Conservation (phyloP, 345 rosid species). For the Hirschfeldia incana region DNA sequence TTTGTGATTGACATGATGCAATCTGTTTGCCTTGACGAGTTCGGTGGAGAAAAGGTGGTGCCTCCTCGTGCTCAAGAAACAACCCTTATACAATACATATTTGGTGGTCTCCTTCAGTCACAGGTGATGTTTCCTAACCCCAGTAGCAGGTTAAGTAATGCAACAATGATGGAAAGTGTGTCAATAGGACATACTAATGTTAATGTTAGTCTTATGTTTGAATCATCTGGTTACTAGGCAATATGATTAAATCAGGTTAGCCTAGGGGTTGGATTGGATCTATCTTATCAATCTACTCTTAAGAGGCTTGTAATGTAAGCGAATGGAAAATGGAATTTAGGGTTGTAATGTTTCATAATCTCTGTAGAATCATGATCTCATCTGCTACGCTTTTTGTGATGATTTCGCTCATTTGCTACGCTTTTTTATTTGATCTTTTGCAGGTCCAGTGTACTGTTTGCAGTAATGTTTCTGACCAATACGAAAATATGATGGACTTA, state of each 20-base stretch:
- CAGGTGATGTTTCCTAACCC: conserved; percentile 55
- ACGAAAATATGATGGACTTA: conserved; percentile 98
- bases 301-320: background rate
- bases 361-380: too few species aligned
- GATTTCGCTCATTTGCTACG: too few species aligned
- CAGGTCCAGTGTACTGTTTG: conserved; percentile 88
- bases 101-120: conserved; percentile 94
- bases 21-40: conserved; percentile 89
- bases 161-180: background rate
- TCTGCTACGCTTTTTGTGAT: too few species aligned
- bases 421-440: conserved; percentile 1
- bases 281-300: background rate
- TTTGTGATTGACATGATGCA: conserved; percentile 97
- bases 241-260: background rate
- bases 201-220: background rate
- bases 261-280: background rate
- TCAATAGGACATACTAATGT: background rate
- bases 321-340: too few species aligned
- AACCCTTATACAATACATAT: conserved; percentile 88
- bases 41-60: conserved; percentile 91
- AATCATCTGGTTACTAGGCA: background rate
- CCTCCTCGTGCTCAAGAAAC: conserved; percentile 77
- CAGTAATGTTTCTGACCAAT: conserved; percentile 73
- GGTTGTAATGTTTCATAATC: too few species aligned
- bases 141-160: background rate